These are phyloP conservation scores for Lagenaria siceraria DNA, from an alignment of 306 rosid genomes.

Conservation along the genomic window DNA sequence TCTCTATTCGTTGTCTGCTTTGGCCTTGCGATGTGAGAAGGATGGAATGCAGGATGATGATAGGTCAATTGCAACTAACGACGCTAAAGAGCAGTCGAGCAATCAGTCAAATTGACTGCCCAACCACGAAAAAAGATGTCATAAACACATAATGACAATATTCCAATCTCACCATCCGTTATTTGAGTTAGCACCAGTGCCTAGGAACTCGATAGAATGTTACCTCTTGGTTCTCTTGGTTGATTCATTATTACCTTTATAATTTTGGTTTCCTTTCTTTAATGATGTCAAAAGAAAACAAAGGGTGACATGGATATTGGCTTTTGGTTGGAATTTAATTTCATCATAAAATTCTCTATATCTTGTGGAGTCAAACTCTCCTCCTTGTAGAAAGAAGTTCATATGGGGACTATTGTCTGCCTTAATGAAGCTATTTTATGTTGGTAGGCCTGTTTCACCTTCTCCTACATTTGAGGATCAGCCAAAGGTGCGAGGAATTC, in stretches of 20 bases:
- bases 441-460: constrained; percentile 34
- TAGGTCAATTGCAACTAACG: neutral
- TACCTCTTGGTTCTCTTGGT: neutral
- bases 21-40: neutral
- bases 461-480: constrained; percentile 23
- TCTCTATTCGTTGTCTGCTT: neutral
- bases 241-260: neutral
- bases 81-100: neutral
- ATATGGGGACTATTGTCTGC: neutral
- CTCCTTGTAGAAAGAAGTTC: neutral
- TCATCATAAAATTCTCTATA: neutral
- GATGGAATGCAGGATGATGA: neutral
- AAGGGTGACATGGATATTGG: neutral
- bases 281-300: neutral
- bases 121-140: neutral
- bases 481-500: constrained; percentile 10
- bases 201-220: neutral
- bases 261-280: neutral
- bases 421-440: neutral
- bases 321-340: neutral
- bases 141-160: neutral
- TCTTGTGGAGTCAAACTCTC: neutral
- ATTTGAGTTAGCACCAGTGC: neutral
- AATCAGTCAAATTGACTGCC: neutral
- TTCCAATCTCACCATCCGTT: neutral